Conservation (phyloP, 2,329 filamentous ascomycete species). For the Hypoxylon sp. region DNA sequence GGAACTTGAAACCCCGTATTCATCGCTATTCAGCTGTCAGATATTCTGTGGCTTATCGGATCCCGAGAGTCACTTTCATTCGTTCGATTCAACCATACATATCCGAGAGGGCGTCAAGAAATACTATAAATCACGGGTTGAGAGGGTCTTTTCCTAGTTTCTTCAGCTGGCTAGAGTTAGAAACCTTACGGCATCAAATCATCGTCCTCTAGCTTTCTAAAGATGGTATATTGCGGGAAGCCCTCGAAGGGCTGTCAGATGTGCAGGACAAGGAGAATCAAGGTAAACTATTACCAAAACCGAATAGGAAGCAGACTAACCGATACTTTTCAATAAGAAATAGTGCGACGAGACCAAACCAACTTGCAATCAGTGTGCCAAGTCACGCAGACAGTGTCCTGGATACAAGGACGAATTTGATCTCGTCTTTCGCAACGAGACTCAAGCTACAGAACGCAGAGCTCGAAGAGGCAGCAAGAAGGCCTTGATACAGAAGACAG, state of each 20-base stretch:
- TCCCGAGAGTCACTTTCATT: too few relatives aligned
- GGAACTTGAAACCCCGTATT: too few relatives aligned
- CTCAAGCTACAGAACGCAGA: slow-evolving; percentile 70
- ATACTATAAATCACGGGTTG: too few relatives aligned
- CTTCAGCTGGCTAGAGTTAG: too few relatives aligned
- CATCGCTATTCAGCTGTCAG: too few relatives aligned
- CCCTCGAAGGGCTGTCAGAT: slow-evolving; percentile 76
- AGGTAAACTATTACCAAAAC: slow-evolving; percentile 58
- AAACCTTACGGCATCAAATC: too few relatives aligned
- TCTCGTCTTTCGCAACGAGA: slow-evolving; percentile 76
- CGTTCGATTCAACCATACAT: too few relatives aligned
- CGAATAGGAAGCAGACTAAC: slow-evolving; percentile 26
- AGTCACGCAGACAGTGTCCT: slow-evolving; percentile 69
- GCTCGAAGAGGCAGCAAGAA: slow-evolving; percentile 66
- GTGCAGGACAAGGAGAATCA: slow-evolving; percentile 77
- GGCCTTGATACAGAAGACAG: slow-evolving; percentile 49
- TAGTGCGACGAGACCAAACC: slow-evolving; percentile 75
- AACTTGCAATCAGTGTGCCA: slow-evolving; percentile 70
- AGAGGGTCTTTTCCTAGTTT: too few relatives aligned
- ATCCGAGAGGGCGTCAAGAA: too few relatives aligned
- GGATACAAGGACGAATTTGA: slow-evolving; percentile 78
- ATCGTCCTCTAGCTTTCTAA: slow-evolving; percentile 26
- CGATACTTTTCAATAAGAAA: slow-evolving; percentile 4
- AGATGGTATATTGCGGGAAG: slow-evolving; percentile 72
- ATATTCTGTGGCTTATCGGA: too few relatives aligned